Percentiles rank a stretch among this genome's conserved stretches.
Conservation (phyloP, 345 rosid species). For the Aquilaria malaccensis region DNA sequence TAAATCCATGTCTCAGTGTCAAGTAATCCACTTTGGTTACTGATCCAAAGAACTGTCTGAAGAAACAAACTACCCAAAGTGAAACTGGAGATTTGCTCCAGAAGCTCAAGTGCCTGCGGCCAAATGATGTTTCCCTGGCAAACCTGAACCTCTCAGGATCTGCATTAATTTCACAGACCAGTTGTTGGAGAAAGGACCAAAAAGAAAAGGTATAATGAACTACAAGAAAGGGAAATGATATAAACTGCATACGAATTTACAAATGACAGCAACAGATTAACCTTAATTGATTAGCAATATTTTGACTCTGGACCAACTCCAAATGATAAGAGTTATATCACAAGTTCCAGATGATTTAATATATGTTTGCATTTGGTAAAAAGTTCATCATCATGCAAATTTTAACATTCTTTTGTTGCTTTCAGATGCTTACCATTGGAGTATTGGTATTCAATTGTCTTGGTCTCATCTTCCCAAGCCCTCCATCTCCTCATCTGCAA, state of each 20-base stretch:
- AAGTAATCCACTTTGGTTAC: slow-evolving; percentile 82
- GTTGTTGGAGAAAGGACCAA: background rate
- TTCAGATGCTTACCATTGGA: slow-evolving; percentile 42
- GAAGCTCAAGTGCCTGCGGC: slow-evolving; percentile 60
- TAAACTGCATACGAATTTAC: too few relatives aligned
- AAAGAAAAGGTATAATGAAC: too few relatives aligned
- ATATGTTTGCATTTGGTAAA: too few relatives aligned
- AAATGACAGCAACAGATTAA: too few relatives aligned
- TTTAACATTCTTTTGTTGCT: too few relatives aligned
- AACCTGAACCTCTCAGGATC: slow-evolving; percentile 94
- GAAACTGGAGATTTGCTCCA: slow-evolving; percentile 60
- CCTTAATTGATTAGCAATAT: too few relatives aligned
- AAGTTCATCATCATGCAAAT: too few relatives aligned
- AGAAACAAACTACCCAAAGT: slow-evolving; percentile 87
- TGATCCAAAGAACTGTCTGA: slow-evolving; percentile 83
- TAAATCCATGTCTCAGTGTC: slow-evolving; percentile 83
- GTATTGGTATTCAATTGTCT: slow-evolving; percentile 68
- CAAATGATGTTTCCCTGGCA: slow-evolving; percentile 88
- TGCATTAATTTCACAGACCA: slow-evolving; percentile 11
- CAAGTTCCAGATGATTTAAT: too few relatives aligned
- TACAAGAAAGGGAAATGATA: too few relatives aligned
- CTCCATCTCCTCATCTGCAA: slow-evolving; percentile 84
- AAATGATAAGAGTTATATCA: too few relatives aligned
- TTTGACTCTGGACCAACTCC: too few relatives aligned
- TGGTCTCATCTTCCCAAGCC: slow-evolving; percentile 76